Base-by-base conservation (phyloP, 2,329 filamentous ascomycete genomes). In the Beauveria varroae region DNA sequence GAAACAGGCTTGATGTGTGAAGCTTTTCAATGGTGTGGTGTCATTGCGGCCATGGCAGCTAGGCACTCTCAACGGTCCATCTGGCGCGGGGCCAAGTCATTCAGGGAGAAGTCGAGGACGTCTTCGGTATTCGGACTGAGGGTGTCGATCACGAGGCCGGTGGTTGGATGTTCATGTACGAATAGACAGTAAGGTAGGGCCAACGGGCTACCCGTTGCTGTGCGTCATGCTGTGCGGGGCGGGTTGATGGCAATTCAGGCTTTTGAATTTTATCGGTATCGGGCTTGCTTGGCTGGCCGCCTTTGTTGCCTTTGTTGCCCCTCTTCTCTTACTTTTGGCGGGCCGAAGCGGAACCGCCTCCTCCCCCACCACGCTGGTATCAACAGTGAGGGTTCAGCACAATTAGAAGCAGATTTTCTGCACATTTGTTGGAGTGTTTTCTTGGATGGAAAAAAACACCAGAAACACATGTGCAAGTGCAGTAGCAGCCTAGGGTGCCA, bases 71-170 rank as follows among this genome's bases (percentile, higher is more conserved):
- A 3, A n/a, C 10, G 8, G 12, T 7, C 20, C 37, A 41, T 28
- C 52, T 14, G 52, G 12, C 53, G 53, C 53, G 40, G 40, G 41
- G 53, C 53, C 41, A 46, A 46, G 53, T 56, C 54, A 56, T 47
- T 46, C 54, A 56, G 26, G n/a, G 26, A 34, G 30, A 26, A 16
- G 34, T 28, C 34, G 22, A 54, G 22, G 37, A 22, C 34, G 34
- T 41, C 51, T 37, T 22, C 16, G 18, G 7, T 8, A 49, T 18
- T 14, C 14, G 14, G 20, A 34, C 20, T 12, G 20, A 26, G 14
- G 3, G 20, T 28, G 55, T 28, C 55, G 44, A 57, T 57, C 55
- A 57, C 55, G 55, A 49, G 55, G 55, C 55, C 30, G 14, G 12
- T 49, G 46, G 24, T n/a, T 49, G 24, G 46, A 16, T n/a, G 24